Base-by-base conservation (phyloP, 371 early-diverging fungal species). In the Saksenaea oblongispora region DNA sequence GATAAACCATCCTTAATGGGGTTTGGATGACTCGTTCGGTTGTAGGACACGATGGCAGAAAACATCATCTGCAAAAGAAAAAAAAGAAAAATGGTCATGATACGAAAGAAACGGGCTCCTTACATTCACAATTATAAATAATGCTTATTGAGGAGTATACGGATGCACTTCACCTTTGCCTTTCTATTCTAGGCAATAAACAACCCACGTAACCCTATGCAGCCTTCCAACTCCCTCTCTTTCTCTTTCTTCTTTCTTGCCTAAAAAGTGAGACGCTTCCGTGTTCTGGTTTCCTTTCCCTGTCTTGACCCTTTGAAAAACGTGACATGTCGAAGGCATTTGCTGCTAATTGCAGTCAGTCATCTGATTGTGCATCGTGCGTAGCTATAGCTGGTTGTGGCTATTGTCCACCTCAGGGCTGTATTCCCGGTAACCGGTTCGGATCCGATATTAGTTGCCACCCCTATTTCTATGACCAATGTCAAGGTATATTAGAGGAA, bases 361-460 rank as follows among this genome's bases (percentile, higher is more conserved):
- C 42, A n/a, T 26, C 17, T 10, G 59, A 59, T 18, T 59, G 59
- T 34, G 28, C 44, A 28, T 59, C 59, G 15, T 59, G 59, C 28
- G 59, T 59, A 28, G 59, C 59, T 22, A 44, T 41, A n/a, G 42
- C 44, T 59, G 42, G 59, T 15, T 59, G 59, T 59, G 59, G 42
- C 14, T 59, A 41, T 44, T 59, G 59, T 31, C 26, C 59, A 2
- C 18, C 42, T 27, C 28, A 41, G 31, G 42, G 42, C 31, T 59
- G 59, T 42, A 59, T 59, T 47, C 51, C 37, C 15, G 59, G 59
- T n/a, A 59, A 34, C 27, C 51, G 44, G 7, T 47, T 28, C 34
- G 58, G 8, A 51, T 47, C 51, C n/a, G 22, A 22, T 22, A 22
- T 22, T 22, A 47, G 2, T 22, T 47, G 51, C 22, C 51, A 47